Base-by-base conservation (phyloP, 257 asterid genomes). In the Dorcoceras hygrometricum region DNA sequence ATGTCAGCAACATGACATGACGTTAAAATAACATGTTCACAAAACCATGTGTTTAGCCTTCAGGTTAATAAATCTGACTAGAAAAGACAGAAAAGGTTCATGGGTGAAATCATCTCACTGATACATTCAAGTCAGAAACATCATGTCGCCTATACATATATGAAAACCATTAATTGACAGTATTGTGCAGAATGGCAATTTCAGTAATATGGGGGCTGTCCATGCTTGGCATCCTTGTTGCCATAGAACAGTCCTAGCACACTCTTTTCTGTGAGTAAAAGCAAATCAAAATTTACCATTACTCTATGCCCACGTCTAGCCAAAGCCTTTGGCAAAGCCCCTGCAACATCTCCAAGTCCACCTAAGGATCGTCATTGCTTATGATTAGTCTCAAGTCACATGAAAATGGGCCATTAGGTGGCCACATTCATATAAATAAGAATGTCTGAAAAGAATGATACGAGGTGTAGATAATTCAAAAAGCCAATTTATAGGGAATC, bases 281-380 rank as follows among this genome's bases (percentile, higher is more conserved):
- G 20, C 4, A 57, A 71, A 43, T 63, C 19, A 54, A 60, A 65
- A 39, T 39, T 82, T 81, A 94, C 99, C 99, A 94, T 94, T 82
- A 94, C 97, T 75, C 99, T 87, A 76, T 94, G 99, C 58, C 99
- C 99, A 70, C 99, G 95, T 74, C 91, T 84, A 67, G 99, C 95
- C 84, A 94, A 94, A 73, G 97, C 99, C 83, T 94, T 94, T 16
- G 99, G 99, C 76, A 94, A 79, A 62, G 99, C 97, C 68, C 99
- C 99, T 68, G 96, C 96, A 82, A 94, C 99, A 88, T 94, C 99
- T 63, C 97, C 99, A 72, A 94, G 97, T 76, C 99, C 99, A 79
- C 99, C 99, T 94, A 73, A 66, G 66, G 61, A 76, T 74, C 19
- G 4, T 12, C 61, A 58, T 54, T 6, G 26, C 57, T 34, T 69